phyloP scores from a whole-genome alignment of 345 rosid species.

The Citrus medica region DNA sequence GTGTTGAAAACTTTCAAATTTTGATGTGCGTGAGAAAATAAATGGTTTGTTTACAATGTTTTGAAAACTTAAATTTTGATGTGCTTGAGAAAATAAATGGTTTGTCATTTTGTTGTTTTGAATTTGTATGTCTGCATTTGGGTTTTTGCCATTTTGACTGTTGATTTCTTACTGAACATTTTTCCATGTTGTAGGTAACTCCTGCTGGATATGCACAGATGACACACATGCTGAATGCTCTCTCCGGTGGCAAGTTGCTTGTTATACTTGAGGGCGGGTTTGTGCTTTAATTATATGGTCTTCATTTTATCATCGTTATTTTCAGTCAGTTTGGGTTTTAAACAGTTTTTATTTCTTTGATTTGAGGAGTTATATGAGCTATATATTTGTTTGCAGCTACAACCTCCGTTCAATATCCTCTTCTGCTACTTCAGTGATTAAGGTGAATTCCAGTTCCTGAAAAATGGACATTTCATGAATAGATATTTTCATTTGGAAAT shows the following conservation, averaged over 20 bases:
- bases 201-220: conserved; percentile 87
- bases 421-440: conserved; percentile 87
- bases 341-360: background rate
- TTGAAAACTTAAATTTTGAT: background rate
- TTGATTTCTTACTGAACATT: background rate
- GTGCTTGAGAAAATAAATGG: background rate
- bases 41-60: background rate
- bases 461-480: background rate
- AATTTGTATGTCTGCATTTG: background rate
- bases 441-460: conserved; percentile 47
- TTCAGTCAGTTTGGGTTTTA: background rate
- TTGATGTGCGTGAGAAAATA: background rate
- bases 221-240: conserved; percentile 66
- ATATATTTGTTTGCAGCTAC: conserved; percentile 53
- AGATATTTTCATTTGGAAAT: background rate
- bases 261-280: conserved; percentile 99
- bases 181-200: conserved; percentile 50
- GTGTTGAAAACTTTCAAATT: background rate
- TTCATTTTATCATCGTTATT: conserved; percentile 5
- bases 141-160: background rate
- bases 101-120: background rate
- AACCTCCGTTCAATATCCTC: conserved; percentile 96
- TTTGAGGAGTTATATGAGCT: background rate
- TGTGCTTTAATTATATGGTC: conserved; percentile 17
- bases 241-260: conserved; percentile 80